Evolutionary conservation across 805 yeast species (phyloP).

Genomic region (Saturnispora mendoncae): DNA sequence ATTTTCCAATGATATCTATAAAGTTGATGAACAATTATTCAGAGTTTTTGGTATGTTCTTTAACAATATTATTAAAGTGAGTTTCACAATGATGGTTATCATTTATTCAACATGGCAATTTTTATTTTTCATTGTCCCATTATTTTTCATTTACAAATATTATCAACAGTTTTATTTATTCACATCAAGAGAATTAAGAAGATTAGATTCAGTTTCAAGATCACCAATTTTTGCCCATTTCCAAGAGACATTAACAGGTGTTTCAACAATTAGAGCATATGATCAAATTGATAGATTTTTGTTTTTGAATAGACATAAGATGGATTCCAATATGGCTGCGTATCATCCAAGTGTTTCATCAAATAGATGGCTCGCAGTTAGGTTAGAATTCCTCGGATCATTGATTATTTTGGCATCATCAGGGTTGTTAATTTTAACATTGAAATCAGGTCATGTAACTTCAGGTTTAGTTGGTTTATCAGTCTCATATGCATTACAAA

Average conservation of each 20-base stretch:
- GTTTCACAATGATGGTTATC: constrained; percentile 72
- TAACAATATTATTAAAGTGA: constrained; percentile 49
- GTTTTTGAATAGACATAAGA: constrained; percentile 54
- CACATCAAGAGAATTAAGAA: constrained; percentile 73
- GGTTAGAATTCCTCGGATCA: constrained; percentile 88
- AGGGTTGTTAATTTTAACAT: constrained; percentile 63
- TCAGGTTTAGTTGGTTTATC: constrained; percentile 94
- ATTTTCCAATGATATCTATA: constrained; percentile 84
- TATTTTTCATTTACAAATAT: constrained; percentile 52
- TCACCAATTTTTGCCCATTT: constrained; percentile 80
- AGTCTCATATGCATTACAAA: constrained; percentile 84
- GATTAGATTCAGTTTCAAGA: constrained; percentile 70
- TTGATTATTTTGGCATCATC: constrained; percentile 81
- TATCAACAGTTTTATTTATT: constrained; percentile 71
- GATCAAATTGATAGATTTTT: constrained; percentile 55
- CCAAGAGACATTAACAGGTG: constrained; percentile 74
- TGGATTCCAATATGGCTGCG: constrained; percentile 86
- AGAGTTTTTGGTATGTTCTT: constrained; percentile 66
- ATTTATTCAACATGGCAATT: constrained; percentile 85
- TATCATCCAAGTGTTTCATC: constrained; percentile 88
- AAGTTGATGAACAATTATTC: constrained; percentile 72
- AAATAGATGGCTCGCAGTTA: constrained; percentile 94
- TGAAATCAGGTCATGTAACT: constrained; percentile 59
- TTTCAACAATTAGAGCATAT: constrained; percentile 67
- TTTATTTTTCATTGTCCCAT: constrained; percentile 61